Conservation (phyloP, 768 basidiomycete genomes). For the Pleurotus tuber-regium region DNA sequence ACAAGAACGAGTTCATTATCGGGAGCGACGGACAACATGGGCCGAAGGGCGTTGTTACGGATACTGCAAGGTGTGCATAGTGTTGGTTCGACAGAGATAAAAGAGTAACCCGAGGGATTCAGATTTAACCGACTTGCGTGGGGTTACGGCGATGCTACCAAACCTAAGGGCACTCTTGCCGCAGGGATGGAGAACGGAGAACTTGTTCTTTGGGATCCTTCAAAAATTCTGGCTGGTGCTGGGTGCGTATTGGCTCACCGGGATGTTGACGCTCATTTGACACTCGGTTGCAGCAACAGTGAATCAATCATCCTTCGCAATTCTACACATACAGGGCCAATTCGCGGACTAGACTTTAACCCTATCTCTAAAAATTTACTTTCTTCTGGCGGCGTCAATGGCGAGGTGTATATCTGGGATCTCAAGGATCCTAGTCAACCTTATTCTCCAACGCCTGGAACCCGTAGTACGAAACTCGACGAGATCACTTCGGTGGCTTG, state of each 20-base stretch:
- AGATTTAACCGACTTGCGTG: conserved; percentile 96
- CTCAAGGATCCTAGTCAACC: conserved; percentile 88
- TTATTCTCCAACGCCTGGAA: conserved; percentile 78
- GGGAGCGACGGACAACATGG: conserved; percentile 58
- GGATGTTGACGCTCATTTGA: conserved; percentile 10
- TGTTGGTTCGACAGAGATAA: too few species aligned
- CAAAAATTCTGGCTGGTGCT: conserved; percentile 73
- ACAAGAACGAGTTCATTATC: conserved; percentile 67
- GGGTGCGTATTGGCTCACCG: conserved; percentile 52
- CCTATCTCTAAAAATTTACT: conserved; percentile 83
- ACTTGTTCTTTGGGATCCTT: conserved; percentile 91
- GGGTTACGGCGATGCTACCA: conserved; percentile 65
- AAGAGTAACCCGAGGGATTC: too few species aligned
- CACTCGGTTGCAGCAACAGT: conserved; percentile 37
- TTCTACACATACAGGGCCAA: conserved; percentile 87
- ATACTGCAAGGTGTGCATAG: conserved; percentile 60
- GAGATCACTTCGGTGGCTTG: conserved; percentile 94
- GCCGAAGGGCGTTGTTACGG: conserved; percentile 66
- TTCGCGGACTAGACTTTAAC: conserved; percentile 94
- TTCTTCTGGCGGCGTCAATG: conserved; percentile 85
- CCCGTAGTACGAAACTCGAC: conserved; percentile 81
- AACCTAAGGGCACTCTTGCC: conserved; percentile 80
- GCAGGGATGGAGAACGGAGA: conserved; percentile 97
- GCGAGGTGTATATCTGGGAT: conserved; percentile 98
- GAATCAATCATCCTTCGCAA: conserved; percentile 82